phyloP scores from a whole-genome alignment of 345 rosid genomes.

The Fremontodendron californicum region DNA sequence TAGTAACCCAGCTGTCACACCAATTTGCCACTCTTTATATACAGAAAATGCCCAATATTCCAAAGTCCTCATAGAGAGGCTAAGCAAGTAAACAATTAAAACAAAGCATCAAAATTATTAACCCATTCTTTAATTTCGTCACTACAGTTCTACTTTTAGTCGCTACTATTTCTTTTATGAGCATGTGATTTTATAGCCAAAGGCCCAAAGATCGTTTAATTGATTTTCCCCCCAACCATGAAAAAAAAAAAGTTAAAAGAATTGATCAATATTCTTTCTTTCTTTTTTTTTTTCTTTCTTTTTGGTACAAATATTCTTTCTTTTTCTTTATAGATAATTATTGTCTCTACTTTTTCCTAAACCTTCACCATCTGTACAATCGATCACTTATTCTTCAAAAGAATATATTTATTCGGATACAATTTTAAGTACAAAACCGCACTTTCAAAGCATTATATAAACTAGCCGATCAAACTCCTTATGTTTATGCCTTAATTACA shows the following conservation, averaged over 20 bases:
- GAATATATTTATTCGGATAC: not conserved
- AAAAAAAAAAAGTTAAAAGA: not conserved
- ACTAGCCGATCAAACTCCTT: not conserved
- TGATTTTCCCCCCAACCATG: not conserved
- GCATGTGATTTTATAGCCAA: not conserved
- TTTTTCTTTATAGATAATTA: not conserved
- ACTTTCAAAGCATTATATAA: slow-evolving; percentile 3
- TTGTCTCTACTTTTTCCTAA: not conserved
- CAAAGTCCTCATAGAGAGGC: not conserved
- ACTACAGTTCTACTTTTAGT: not conserved
- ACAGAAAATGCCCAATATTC: not conserved
- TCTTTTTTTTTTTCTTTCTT: not conserved
- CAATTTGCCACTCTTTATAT: not conserved
- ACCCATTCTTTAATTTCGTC: not conserved
- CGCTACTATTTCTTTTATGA: not conserved
- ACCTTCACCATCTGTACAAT: not conserved
- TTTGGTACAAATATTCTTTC: not conserved
- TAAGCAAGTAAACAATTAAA: not conserved
- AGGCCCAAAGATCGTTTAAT: not conserved
- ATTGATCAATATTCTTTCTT: not conserved
- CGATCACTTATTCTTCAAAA: not conserved
- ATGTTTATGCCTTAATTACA: not conserved
- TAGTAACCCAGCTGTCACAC: not conserved
- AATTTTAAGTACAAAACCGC: not conserved
- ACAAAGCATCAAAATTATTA: not conserved